Base-by-base conservation (phyloP, 306 rosid genomes). In the Carpinus viminea region DNA sequence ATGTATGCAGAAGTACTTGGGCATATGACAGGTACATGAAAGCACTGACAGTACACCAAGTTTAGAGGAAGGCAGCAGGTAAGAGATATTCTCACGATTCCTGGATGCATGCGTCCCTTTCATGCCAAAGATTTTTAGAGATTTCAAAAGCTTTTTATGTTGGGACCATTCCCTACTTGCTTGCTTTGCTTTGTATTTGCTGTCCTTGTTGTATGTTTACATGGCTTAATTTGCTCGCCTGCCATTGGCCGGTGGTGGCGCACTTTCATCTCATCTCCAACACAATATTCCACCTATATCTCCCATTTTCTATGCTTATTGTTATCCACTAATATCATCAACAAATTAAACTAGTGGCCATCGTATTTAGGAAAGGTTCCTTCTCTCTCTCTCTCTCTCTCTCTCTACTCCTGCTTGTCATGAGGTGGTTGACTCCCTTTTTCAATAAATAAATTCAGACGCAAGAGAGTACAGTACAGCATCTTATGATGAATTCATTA, bases 221-320 rank as follows among this genome's bases (percentile, higher is more conserved):
- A 41, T 9, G 24, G 71, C 11, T 5, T 24, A 24, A 24, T 24
- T 24, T 48, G 10, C 34, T 6, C 54, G 11, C 12, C 59, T 50
- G 21, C 61, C 75, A 72, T 28, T 72, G 57, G 75, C 54, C 75
- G 15, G 60, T 72, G 43, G 61, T 50, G 72, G 59, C 45, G 75
- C 75, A 71, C 56, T 50, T 59, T 21, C 3, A 17, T 65, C 74
- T 20, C 1, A 8, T 65, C 12, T 65, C 50, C 50, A 38, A 18
- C 50, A 18, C 7, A 36, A 38, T 66, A 38, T 66, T 12, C 8
- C 21, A n/a, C 48, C 51, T 38, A 17, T n/a, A 18, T 41, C 12
- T 16, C 21, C 47, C 70, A 3, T 26, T 36, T 43, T 41, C 46
- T 21, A 59, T 15, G 47, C 47, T 64, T 64, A 64, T 34, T 64